These are phyloP conservation scores for Saururus chinensis DNA, from an alignment of 164 flowering plant species.

Conservation along the genomic window DNA sequence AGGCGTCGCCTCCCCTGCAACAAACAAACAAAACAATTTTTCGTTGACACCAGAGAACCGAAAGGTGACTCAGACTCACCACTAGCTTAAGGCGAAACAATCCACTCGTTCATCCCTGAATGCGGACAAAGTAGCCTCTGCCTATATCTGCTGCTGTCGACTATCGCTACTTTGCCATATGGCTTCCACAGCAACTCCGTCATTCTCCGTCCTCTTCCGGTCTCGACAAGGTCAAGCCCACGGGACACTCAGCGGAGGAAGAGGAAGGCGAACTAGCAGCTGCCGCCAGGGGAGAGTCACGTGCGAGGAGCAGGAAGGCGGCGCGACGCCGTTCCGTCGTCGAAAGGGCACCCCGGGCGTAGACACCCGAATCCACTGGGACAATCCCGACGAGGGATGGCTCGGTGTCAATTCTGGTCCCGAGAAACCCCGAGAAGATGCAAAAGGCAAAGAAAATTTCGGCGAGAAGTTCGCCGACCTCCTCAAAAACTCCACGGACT, in stretches of 20 bases:
- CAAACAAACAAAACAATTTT: no score
- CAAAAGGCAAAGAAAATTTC: constrained; percentile 21
- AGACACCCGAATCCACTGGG: constrained; percentile 90
- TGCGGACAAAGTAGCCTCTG: no score
- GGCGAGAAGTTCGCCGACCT: constrained; percentile 60
- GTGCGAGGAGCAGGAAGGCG: neutral
- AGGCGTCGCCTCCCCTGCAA: no score
- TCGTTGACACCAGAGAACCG: no score
- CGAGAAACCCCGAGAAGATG: constrained; percentile 8
- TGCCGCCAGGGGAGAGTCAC: neutral
- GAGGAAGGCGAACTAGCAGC: neutral
- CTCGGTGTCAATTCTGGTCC: constrained; percentile 28
- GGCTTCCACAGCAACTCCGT: constrained; percentile 13
- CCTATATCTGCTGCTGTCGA: no score
- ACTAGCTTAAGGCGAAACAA: no score
- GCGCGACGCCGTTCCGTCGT: constrained; percentile 2
- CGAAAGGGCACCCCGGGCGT: constrained; percentile 47
- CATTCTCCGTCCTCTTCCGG: constrained; percentile 7
- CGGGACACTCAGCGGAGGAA: neutral
- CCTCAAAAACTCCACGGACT: constrained; percentile 54
- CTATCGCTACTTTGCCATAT: constrained; percentile 1
- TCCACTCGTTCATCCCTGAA: no score
- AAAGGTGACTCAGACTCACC: no score
- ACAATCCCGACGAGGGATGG: constrained; percentile 82
- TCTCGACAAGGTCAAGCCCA: neutral